Evolutionary conservation across 345 rosid species (phyloP).

Genomic region (Bruguiera gymnorhiza): DNA sequence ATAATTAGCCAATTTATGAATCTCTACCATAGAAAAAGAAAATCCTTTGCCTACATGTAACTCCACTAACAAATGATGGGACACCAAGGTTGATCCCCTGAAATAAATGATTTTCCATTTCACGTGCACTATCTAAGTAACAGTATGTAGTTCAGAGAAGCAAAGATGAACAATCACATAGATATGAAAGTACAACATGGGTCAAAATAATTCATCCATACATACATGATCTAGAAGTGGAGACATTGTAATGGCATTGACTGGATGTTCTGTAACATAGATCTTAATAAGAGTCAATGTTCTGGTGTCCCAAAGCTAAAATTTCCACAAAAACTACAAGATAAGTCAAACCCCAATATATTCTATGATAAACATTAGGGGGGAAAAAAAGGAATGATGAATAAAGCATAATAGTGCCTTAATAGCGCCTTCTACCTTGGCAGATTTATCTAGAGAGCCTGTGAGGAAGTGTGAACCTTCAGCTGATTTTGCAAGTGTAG

Average conservation of each 20-base stretch:
- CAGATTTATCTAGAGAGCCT: slow-evolving; percentile 93
- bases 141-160: background rate
- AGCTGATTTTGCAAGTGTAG: slow-evolving; percentile 73
- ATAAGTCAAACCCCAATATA: background rate
- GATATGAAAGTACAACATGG: background rate
- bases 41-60: too few relatives aligned
- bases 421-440: slow-evolving; percentile 49
- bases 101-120: background rate
- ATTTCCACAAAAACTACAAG: slow-evolving; percentile 18
- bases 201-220: slow-evolving; percentile 2
- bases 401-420: background rate
- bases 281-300: slow-evolving; percentile 84
- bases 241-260: slow-evolving; percentile 94
- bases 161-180: background rate
- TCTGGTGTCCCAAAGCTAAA: slow-evolving; percentile 89
- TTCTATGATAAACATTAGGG: background rate
- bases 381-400: background rate
- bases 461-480: slow-evolving; percentile 90
- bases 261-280: slow-evolving; percentile 77
- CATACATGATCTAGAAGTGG: slow-evolving; percentile 92
- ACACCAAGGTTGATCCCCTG: too few relatives aligned
- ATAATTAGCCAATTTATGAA: too few relatives aligned
- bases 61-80: too few relatives aligned
- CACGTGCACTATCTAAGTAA: background rate
- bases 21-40: too few relatives aligned